Evolutionary conservation across 805 yeast genomes (phyloP), one percentile per base, ranked within the genome.

Genomic region (Saccharomycopsis guyanensis): DNA sequence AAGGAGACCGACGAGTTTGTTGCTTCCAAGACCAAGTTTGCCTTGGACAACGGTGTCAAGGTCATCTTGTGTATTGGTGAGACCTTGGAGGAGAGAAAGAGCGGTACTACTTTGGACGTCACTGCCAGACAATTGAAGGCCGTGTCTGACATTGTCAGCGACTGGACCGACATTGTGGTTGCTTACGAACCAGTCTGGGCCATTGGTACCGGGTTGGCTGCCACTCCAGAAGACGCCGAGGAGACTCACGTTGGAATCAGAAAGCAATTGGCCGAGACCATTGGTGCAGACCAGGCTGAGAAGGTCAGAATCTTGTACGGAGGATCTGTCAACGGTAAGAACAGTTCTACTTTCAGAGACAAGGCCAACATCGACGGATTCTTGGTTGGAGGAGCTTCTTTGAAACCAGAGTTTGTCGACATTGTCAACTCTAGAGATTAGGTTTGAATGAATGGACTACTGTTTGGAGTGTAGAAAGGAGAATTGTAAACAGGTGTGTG

Each of bases 171-270:
- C 68, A 75, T 93, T 57, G 97, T 93, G 56, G 72, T 93, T 67
- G 98, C 98, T 62, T 93, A 93, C 74, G 98, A 93, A 75, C 98
- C 98, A 60, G 96, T 93, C 58, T 93, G 98, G 98, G 98, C 98
- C 60, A 93, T 93, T 61, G 98, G 98, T 68, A 89, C 97, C 59
- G 98, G 98, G 65, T 80, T 93, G 64, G 96, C 97, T 61, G 97
- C 98, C 53, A 93, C 98, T 59, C 88, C 98, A 58, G 86, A 84
- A 57, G 98, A 93, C 66, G 98, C 98, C 58, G 96, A 93, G 75
- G 87, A 82, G 57, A 86, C 93, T 62, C 98, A 93, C 75, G 76
- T 77, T 65, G 76, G 75, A 58, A 86, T 93, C 72, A 86, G 98
- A 77, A 76, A 70, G 53, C 88, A 76, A 77, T 77, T 93, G 66